Conservation (phyloP, 1,139 yeast species). For the Pichia sp. region DNA sequence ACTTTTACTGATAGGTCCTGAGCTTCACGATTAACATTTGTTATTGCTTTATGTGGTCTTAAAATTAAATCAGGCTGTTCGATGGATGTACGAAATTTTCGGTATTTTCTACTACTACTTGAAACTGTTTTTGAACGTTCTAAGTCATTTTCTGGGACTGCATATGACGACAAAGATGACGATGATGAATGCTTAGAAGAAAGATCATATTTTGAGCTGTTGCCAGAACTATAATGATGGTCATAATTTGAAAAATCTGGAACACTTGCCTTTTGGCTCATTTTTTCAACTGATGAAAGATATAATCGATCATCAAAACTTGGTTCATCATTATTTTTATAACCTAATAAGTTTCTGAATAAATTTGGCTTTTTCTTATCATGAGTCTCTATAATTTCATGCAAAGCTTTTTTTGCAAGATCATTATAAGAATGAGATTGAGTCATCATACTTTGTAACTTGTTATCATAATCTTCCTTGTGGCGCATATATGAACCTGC, state of each 20-base stretch:
- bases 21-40: slow-evolving; percentile 45
- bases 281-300: slow-evolving; percentile 19
- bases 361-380: slow-evolving; percentile 46
- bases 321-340: slow-evolving; percentile 13
- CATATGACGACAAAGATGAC: background rate
- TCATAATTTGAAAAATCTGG: background rate
- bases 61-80: slow-evolving; percentile 57
- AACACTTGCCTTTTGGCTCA: slow-evolving; percentile 4
- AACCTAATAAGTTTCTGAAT: slow-evolving; percentile 33
- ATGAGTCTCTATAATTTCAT: slow-evolving; percentile 38
- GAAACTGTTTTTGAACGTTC: slow-evolving; percentile 73
- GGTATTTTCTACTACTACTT: slow-evolving; percentile 57
- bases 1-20: slow-evolving; percentile 13
- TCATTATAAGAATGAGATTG: slow-evolving; percentile 22
- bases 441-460: slow-evolving; percentile 35
- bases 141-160: slow-evolving; percentile 36
- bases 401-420: slow-evolving; percentile 33
- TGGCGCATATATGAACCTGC: slow-evolving; percentile 83
- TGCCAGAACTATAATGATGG: background rate
- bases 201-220: background rate
- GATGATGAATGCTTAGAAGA: background rate
- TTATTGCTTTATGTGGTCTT: slow-evolving; percentile 62
- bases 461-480: slow-evolving; percentile 29
- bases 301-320: slow-evolving; percentile 28
- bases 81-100: slow-evolving; percentile 65